Evolutionary conservation across 768 basidiomycete species (phyloP).

Genomic region (Kwoniella europaea): DNA sequence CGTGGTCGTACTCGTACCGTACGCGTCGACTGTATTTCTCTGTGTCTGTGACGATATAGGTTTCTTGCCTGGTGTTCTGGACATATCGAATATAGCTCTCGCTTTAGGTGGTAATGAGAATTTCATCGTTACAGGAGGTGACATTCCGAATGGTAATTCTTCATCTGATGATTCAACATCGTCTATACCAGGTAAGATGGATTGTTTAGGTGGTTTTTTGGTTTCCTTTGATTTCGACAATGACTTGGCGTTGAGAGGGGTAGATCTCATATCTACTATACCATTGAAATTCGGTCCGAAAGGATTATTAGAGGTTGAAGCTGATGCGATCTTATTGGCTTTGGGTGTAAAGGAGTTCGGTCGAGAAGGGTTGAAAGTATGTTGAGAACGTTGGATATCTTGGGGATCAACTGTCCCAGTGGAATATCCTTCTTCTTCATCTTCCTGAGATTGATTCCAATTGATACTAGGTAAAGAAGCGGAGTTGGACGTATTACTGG

Average conservation of each 20-base stretch:
- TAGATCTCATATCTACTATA: conserved; percentile 70
- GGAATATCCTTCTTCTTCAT: conserved; percentile 25
- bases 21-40: background rate
- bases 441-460: background rate
- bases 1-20: background rate
- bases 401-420: conserved; percentile 34
- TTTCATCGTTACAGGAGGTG: conserved; percentile 66
- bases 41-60: background rate
- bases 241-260: conserved; percentile 43
- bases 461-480: background rate
- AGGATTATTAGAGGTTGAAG: conserved; percentile 11
- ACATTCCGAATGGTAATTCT: conserved; percentile 60
- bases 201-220: conserved; percentile 25
- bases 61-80: conserved; percentile 32
- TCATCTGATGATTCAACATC: conserved; percentile 60
- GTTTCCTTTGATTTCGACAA: conserved; percentile 60
- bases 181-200: conserved; percentile 34
- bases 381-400: conserved; percentile 1
- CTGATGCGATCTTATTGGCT: conserved; percentile 5
- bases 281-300: conserved; percentile 67
- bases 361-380: background rate
- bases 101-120: conserved; percentile 61
- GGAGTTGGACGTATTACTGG: background rate
- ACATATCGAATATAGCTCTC: conserved; percentile 36
- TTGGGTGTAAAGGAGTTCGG: conserved; percentile 21